These are phyloP conservation scores for Garcia nutans DNA, from an alignment of 345 rosid genomes.

Conservation along the genomic window DNA sequence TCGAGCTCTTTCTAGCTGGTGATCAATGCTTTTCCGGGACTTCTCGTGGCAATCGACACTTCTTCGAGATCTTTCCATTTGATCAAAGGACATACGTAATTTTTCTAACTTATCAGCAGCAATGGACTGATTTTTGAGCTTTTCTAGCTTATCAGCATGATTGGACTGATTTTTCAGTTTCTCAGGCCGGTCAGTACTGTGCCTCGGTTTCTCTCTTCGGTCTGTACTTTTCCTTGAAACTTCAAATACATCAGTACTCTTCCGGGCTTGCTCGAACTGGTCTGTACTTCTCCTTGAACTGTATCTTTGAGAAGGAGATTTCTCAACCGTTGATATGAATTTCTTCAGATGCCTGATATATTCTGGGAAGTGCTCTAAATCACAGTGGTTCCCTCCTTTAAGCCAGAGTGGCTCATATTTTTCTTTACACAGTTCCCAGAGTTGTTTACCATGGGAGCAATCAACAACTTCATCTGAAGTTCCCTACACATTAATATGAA, in stretches of 20 bases:
- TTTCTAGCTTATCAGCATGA: conserved; percentile 26
- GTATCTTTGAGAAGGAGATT: conserved; percentile 60
- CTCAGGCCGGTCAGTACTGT: conserved; percentile 61
- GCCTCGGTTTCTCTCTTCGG: conserved; percentile 66
- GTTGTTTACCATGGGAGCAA: conserved; percentile 91
- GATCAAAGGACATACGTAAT: conserved; percentile 28
- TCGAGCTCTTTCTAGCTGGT: conserved; percentile 28
- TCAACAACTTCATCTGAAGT: conserved; percentile 92
- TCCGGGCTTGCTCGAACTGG: conserved; percentile 47
- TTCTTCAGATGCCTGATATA: conserved; percentile 86
- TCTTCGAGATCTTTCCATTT: conserved; percentile 34
- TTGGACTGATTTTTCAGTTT: conserved; percentile 53
- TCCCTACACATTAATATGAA: conserved; percentile 46
- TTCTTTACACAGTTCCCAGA: conserved; percentile 96
- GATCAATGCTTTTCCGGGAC: conserved; percentile 34
- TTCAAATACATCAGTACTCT: conserved; percentile 63
- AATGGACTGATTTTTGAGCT: conserved; percentile 24
- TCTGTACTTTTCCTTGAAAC: conserved; percentile 71
- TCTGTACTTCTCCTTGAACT: conserved; percentile 66
- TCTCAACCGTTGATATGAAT: conserved; percentile 73
- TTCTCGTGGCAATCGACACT: conserved; percentile 38
- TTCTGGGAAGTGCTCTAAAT: conserved; percentile 79
- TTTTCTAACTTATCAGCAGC: conserved; percentile 28
- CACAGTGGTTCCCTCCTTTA: conserved; percentile 87
- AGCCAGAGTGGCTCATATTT: conserved; percentile 95